A percentile compares a stretch with the other conserved stretches of the same genome.
These are phyloP conservation scores for Debaryomyces sp. DNA, from an alignment of 1,139 yeast species.

Conservation along the genomic window DNA sequence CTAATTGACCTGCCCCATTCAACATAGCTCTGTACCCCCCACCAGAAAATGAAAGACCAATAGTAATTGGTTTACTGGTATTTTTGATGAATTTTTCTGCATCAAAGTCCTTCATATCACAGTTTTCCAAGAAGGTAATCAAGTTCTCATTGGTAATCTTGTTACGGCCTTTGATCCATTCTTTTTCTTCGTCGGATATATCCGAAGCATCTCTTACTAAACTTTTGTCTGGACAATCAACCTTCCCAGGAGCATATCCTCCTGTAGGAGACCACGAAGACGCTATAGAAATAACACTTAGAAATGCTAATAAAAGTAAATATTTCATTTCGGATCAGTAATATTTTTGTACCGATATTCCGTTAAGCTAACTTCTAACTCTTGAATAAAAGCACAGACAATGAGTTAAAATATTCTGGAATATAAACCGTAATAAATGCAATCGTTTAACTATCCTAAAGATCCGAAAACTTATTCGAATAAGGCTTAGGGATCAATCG, in stretches of 20 bases:
- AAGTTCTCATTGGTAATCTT: conserved; percentile 57
- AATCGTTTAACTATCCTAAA: not conserved
- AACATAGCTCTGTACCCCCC: conserved; percentile 54
- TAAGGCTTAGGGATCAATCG: too few species aligned
- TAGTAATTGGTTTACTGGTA: conserved; percentile 34
- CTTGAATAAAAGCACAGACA: not conserved
- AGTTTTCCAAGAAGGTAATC: conserved; percentile 57
- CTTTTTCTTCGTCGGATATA: conserved; percentile 40
- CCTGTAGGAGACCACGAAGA: conserved; percentile 62
- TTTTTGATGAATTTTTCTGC: conserved; percentile 51
- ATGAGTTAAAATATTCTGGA: too few species aligned
- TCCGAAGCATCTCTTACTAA: conserved; percentile 27
- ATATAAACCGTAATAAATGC: too few species aligned
- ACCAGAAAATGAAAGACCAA: conserved; percentile 49
- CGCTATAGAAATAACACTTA: not conserved
- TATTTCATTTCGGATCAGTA: not conserved
- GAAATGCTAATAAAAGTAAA: not conserved
- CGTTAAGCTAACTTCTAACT: not conserved
- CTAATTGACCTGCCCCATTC: conserved; percentile 45
- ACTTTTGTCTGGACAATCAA: conserved; percentile 53
- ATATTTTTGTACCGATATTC: not conserved
- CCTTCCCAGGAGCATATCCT: conserved; percentile 68
- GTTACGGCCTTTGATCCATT: conserved; percentile 57
- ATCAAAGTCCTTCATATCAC: conserved; percentile 67
- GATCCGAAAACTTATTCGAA: not conserved